These are phyloP conservation scores for Diaporthe citriasiana DNA, from an alignment of 2,329 filamentous ascomycete genomes.

Conservation along the genomic window DNA sequence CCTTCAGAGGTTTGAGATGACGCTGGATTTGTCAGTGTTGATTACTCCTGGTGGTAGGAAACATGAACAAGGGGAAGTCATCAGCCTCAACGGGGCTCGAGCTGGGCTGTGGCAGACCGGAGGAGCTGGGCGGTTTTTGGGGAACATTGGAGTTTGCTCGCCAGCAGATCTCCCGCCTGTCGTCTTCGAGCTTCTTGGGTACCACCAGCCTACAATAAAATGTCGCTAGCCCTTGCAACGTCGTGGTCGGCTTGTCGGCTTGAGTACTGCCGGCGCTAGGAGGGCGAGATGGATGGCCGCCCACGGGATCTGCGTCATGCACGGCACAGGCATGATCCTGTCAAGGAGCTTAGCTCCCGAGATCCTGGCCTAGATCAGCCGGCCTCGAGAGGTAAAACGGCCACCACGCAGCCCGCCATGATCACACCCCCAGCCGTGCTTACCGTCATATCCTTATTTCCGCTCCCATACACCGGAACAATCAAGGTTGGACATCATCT, in stretches of 20 bases:
- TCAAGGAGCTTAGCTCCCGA: conserved; percentile 24
- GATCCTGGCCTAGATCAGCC: conserved; percentile 25
- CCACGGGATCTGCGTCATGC: conserved; percentile 23
- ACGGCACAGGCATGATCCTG: conserved; percentile 28
- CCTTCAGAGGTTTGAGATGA: neutral
- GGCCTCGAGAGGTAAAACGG: conserved; percentile 1
- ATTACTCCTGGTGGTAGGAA: neutral
- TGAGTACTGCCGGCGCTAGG: conserved; percentile 19
- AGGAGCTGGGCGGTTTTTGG: neutral
- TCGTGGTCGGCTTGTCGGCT: conserved; percentile 16
- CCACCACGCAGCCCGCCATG: conserved; percentile 11
- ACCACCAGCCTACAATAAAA: neutral
- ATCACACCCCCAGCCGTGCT: conserved; percentile 12
- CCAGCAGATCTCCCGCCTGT: neutral
- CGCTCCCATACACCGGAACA: conserved; percentile 3
- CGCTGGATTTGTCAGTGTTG: neutral
- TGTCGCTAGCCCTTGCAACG: neutral
- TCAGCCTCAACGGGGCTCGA: neutral
- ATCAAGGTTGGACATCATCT: conserved; percentile 16
- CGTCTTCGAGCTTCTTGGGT: neutral
- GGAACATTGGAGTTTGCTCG: neutral
- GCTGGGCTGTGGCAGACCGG: neutral
- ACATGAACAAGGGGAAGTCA: neutral
- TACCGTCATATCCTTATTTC: neutral
- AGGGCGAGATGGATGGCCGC: conserved; percentile 1